Base-by-base conservation (phyloP, 441 rosid genomes). In the Melianthus villosus region DNA sequence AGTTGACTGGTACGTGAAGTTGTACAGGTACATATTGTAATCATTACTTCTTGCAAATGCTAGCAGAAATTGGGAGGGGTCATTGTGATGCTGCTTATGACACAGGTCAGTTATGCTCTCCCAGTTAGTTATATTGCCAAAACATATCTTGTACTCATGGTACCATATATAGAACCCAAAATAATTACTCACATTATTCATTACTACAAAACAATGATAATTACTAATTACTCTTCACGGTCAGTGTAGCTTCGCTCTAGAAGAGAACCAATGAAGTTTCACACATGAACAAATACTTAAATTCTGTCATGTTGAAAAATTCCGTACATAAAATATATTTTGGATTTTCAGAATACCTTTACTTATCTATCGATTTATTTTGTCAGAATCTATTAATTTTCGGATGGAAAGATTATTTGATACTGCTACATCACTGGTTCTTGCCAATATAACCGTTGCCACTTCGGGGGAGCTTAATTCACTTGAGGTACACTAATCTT, bases 11-110 rank as follows among this genome's bases (percentile, higher is more conserved):
- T n/a, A 27, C 22, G 33, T 26, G 10, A 31, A 40, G 46, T 31
- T 17, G 56, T 53, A 27, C 81, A 87, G 97, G 97, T 62, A 38
- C 75, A 40, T 85, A 63, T 63, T 85, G 99, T 58, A 91, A 91
- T 67, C 96, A 91, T 50, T 56, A 85, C 70, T 91, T 91, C 73
- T 66, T 91, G 33, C 73, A 52, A 50, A 75, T 61, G 79, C 91
- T 85, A 62, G 73, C 96, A 11, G 65, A 43, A 38, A 45, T 77
- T 35, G 63, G 91, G 56, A 65, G 72, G 44, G 98, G 98, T 16
- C 67, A 75, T 16, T 64, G 69, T 42, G 84, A 68, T 56, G 77
- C 81, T 37, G 91, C 87, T 22, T 61, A 45, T 48, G 77, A 68
- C 26, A 23, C 67, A 68, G 87, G 93, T 78, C 38, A 61, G 76